These are phyloP conservation scores for Irineochytrium annulatum DNA, from an alignment of 192 early-diverging fungal genomes.

Conservation along the genomic window DNA sequence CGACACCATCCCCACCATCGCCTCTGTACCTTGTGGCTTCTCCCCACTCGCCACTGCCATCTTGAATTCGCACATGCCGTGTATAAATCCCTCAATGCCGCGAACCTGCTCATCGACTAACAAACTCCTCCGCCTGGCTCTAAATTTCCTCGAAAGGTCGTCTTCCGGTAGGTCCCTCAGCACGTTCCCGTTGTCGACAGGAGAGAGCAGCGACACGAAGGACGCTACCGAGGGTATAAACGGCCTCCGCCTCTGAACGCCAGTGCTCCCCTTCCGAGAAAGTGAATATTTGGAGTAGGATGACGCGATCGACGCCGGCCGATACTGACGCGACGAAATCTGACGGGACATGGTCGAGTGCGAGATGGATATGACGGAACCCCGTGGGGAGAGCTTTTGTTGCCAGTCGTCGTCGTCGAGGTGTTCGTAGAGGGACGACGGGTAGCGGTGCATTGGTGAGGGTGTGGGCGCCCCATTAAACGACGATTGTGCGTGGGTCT, in stretches of 20 bases:
- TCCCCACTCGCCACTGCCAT: not conserved
- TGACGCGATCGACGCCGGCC: too few species aligned
- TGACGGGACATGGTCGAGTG: too few species aligned
- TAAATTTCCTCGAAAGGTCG: not conserved
- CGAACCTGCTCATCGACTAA: conserved; percentile 2
- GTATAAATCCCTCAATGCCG: not conserved
- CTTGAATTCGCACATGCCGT: conserved; percentile 3
- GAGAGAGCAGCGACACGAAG: not conserved
- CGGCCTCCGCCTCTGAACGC: not conserved
- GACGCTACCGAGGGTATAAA: not conserved
- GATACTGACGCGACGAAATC: too few species aligned
- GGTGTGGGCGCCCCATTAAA: too few species aligned
- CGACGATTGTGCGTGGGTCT: too few species aligned
- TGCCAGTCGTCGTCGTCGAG: too few species aligned
- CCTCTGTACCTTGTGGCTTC: not conserved
- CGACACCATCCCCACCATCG: not conserved
- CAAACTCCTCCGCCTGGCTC: not conserved
- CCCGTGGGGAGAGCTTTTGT: too few species aligned
- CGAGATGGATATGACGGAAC: too few species aligned
- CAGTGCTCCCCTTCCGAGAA: too few species aligned
- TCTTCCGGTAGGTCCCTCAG: not conserved
- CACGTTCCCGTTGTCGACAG: not conserved
- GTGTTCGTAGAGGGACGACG: too few species aligned
- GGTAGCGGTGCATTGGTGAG: too few species aligned
- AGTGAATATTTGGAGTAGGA: too few species aligned